phyloP scores from a whole-genome alignment of 805 yeast species.

The Metschnikowia vanudenii region DNA sequence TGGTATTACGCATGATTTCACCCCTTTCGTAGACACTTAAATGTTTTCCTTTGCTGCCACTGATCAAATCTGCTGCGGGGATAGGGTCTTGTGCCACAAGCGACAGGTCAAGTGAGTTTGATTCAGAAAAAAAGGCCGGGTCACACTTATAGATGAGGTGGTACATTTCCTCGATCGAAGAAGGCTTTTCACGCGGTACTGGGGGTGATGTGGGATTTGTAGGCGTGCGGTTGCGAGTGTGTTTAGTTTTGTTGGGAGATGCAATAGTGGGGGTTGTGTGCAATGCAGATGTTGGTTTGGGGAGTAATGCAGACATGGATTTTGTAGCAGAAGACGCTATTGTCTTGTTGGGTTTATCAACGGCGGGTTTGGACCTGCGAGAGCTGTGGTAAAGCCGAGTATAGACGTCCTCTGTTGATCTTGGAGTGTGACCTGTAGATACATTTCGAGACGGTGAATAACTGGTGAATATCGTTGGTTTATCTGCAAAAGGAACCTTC shows the following conservation, averaged over 20 bases:
- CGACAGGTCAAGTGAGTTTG: constrained; percentile 6
- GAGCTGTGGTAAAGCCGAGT: constrained; percentile 14
- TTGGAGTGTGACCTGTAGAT: constrained; percentile 7
- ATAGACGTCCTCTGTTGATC: constrained; percentile 13
- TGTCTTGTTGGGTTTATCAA: neutral
- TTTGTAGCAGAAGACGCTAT: neutral
- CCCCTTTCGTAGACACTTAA: constrained; percentile 59
- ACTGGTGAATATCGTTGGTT: constrained; percentile 12
- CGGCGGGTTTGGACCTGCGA: neutral
- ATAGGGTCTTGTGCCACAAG: constrained; percentile 7
- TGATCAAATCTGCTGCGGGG: constrained; percentile 8
- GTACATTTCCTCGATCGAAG: constrained; percentile 22
- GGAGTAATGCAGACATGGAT: neutral
- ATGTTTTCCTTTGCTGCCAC: constrained; percentile 2
- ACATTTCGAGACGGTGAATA: constrained; percentile 11
- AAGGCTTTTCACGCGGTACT: constrained; percentile 12
- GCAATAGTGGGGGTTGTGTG: no score
- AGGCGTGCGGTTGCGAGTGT: neutral
- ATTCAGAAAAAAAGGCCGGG: constrained; percentile 25
- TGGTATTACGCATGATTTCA: constrained; percentile 50
- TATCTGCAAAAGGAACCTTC: constrained; percentile 9
- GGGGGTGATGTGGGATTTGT: constrained; percentile 1
- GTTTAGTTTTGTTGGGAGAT: no score
- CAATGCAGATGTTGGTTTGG: no score
- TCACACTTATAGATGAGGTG: constrained; percentile 26